These are phyloP conservation scores for Russula lepida DNA, from an alignment of 768 basidiomycete genomes.

Conservation along the genomic window DNA sequence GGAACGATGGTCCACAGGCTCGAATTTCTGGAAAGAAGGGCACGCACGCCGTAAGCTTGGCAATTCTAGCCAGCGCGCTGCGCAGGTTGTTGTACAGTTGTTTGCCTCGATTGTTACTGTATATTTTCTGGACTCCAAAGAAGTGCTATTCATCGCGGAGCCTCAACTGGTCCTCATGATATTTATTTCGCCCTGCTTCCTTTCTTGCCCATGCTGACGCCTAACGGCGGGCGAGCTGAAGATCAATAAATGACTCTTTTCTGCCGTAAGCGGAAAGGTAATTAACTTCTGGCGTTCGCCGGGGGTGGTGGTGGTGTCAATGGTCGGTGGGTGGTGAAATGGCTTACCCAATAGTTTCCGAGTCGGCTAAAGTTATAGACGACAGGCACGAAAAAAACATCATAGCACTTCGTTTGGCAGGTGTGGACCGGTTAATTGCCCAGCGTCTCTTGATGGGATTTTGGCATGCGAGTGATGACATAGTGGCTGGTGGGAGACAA, in stretches of 20 bases:
- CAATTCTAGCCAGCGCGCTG: conserved; percentile 1
- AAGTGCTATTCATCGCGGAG: not conserved
- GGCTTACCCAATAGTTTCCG: conserved; percentile 8
- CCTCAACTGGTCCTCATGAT: not conserved
- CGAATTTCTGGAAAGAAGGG: conserved; percentile 18
- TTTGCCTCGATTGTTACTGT: not conserved
- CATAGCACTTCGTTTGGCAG: conserved; percentile 7
- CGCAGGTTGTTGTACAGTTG: not conserved
- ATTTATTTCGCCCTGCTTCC: not conserved
- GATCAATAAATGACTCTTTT: conserved; percentile 8
- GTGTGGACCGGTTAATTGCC: not conserved
- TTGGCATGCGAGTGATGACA: conserved; percentile 2
- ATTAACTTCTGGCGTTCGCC: conserved; percentile 16
- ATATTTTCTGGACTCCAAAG: not conserved
- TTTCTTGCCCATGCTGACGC: not conserved
- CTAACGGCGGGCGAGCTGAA: conserved; percentile 14
- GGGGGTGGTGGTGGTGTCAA: not conserved
- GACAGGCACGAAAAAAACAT: not conserved
- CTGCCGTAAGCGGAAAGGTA: conserved; percentile 13
- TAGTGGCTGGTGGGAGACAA: conserved; percentile 2
- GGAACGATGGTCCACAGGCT: conserved; percentile 4
- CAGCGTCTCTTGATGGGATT: conserved; percentile 2
- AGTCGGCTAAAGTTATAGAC: not conserved
- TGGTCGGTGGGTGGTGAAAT: not conserved
- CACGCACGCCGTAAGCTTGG: conserved; percentile 19